phyloP scores from a whole-genome alignment of 2,329 filamentous ascomycete genomes.

The Hypoxylon sp. region DNA sequence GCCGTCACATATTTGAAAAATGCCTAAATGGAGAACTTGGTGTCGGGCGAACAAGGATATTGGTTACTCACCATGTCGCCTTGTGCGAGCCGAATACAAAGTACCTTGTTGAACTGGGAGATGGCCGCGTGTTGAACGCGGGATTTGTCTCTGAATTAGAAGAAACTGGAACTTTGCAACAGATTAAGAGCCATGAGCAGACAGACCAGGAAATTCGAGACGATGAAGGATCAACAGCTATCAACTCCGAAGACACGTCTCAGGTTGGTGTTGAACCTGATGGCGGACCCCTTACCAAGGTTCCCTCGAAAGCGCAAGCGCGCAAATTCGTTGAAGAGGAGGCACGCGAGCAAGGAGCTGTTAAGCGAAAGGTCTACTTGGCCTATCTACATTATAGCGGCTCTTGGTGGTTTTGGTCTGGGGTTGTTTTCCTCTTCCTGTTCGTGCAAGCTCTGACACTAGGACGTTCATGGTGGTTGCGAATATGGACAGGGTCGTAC shows the following conservation, averaged over 20 bases:
- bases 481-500: constrained; percentile 69
- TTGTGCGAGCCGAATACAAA: constrained; percentile 78
- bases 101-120: constrained; percentile 79
- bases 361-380: constrained; percentile 75
- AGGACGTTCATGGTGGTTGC: constrained; percentile 73
- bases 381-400: constrained; percentile 77
- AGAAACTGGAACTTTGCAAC: constrained; percentile 66
- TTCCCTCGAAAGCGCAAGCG: constrained; percentile 62
- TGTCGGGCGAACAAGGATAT: constrained; percentile 76
- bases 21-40: constrained; percentile 79
- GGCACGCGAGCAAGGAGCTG: constrained; percentile 75
- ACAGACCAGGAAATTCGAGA: constrained; percentile 58
- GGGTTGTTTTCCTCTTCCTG: constrained; percentile 67
- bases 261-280: constrained; percentile 56
- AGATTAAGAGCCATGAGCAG: constrained; percentile 70
- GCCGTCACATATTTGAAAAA: constrained; percentile 81
- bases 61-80: constrained; percentile 84
- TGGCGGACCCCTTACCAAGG: constrained; percentile 61
- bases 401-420: constrained; percentile 69
- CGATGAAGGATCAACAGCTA: constrained; percentile 65
- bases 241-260: constrained; percentile 67
- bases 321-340: constrained; percentile 85
- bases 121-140: constrained; percentile 73
- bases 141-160: constrained; percentile 75
- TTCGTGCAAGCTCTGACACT: constrained; percentile 67